phyloP scores from a whole-genome alignment of 2,329 filamentous ascomycete genomes.

The Oidium heveae region DNA sequence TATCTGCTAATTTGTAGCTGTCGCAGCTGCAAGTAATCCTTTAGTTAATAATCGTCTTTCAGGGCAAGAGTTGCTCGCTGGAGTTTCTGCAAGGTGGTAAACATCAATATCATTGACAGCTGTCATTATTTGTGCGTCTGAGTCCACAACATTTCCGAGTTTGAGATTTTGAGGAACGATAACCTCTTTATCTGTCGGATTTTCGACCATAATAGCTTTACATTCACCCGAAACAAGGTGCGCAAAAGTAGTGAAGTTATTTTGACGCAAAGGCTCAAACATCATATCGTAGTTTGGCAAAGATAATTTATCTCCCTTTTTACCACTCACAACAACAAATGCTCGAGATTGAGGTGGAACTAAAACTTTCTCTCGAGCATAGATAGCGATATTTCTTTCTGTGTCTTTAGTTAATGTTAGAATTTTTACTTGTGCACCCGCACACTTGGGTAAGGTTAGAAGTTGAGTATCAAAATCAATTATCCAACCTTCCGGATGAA shows the following conservation, averaged over 20 bases:
- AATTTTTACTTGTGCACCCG: too few species aligned
- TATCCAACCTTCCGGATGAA: not conserved
- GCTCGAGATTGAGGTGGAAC: not conserved
- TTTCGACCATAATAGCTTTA: not conserved
- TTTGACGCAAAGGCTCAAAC: not conserved
- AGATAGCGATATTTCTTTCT: too few species aligned
- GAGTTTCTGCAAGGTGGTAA: too few species aligned
- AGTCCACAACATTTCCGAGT: not conserved
- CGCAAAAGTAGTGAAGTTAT: not conserved
- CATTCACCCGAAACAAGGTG: not conserved
- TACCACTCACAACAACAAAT: not conserved
- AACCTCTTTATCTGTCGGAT: not conserved
- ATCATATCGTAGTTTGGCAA: not conserved
- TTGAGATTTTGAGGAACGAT: not conserved
- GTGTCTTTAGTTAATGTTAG: too few species aligned
- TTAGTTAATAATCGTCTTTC: not conserved
- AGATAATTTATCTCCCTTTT: not conserved
- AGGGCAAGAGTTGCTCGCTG: too few species aligned
- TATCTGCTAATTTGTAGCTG: not conserved
- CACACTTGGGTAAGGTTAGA: not conserved
- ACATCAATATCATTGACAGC: too few species aligned
- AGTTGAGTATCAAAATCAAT: not conserved
- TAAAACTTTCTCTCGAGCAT: too few species aligned
- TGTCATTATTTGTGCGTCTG: not conserved
- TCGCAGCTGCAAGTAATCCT: not conserved